Evolutionary conservation across 177 flowering plant species (phyloP).

Genomic region (Telopea speciosissima): DNA sequence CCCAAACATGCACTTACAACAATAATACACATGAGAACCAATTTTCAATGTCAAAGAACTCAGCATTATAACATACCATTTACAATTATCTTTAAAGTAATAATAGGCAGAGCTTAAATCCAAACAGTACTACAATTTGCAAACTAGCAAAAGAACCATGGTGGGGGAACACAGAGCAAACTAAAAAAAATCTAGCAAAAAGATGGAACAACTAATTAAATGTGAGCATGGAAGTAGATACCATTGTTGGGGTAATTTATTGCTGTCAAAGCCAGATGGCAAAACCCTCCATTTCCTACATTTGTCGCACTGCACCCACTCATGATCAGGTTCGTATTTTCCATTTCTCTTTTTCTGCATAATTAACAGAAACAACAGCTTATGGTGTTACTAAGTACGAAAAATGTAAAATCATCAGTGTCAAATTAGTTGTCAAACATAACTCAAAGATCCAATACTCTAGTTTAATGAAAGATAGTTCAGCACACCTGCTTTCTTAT

Average conservation of each 20-base stretch:
- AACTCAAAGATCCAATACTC: no score
- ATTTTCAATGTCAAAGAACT: no score
- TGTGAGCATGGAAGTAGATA: slow-evolving; percentile 3
- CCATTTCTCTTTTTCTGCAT: slow-evolving; percentile 31
- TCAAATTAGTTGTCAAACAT: no score
- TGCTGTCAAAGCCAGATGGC: slow-evolving; percentile 27
- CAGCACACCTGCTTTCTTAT: no score
- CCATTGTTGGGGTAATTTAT: slow-evolving; percentile 37
- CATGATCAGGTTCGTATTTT: slow-evolving; percentile 39
- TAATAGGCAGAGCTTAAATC: neutral
- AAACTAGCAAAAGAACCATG: neutral
- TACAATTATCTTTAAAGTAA: no score
- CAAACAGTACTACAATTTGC: neutral
- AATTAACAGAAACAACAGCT: neutral
- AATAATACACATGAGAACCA: no score
- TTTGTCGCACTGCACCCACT: slow-evolving; percentile 66
- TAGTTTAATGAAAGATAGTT: no score
- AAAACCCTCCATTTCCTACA: slow-evolving; percentile 61
- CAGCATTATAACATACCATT: no score
- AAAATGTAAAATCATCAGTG: neutral
- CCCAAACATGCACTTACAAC: no score
- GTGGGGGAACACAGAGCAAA: neutral
- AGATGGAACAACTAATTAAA: neutral
- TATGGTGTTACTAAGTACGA: neutral
- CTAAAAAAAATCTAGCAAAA: neutral